These are phyloP conservation scores for Diophrys sp. DNA, from an alignment of 73 alveolate genomes.

Conservation along the genomic window DNA sequence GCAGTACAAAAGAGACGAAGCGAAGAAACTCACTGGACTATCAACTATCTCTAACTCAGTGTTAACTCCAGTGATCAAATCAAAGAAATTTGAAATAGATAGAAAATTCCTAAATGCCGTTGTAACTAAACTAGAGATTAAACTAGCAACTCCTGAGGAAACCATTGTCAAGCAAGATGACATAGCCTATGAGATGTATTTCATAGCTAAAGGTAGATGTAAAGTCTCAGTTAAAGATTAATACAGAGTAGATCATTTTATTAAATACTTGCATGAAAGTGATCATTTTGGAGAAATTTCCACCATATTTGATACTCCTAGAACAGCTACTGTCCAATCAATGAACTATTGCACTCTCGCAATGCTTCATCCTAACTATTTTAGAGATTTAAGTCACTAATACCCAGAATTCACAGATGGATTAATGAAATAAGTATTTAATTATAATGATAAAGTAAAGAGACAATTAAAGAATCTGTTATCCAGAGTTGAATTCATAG, in stretches of 20 bases:
- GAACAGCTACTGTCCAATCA: slow-evolving; percentile 18
- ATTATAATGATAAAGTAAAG: slow-evolving; percentile 11
- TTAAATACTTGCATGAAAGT: slow-evolving; percentile 26
- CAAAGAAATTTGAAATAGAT: neutral
- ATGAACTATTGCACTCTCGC: slow-evolving; percentile 16
- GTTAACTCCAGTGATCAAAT: too few relatives aligned
- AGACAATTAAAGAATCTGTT: slow-evolving; percentile 16
- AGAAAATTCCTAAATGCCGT: slow-evolving; percentile 25
- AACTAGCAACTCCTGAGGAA: slow-evolving; percentile 51
- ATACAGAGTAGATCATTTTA: neutral
- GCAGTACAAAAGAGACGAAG: neutral
- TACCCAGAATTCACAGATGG: slow-evolving; percentile 36
- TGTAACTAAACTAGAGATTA: slow-evolving; percentile 13
- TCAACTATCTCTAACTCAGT: neutral
- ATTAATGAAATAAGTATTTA: neutral
- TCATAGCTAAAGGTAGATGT: slow-evolving; percentile 61
- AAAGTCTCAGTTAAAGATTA: slow-evolving; percentile 39
- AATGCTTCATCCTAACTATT: slow-evolving; percentile 58
- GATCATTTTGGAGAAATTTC: slow-evolving; percentile 26
- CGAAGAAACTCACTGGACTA: neutral
- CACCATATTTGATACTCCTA: slow-evolving; percentile 4
- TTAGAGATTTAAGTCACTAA: slow-evolving; percentile 60
- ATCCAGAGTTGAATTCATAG: slow-evolving; percentile 21
- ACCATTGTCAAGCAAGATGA: slow-evolving; percentile 43
- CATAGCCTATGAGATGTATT: slow-evolving; percentile 24